phyloP scores from a whole-genome alignment of 805 yeast genomes.

The Candida silvicultrix region DNA sequence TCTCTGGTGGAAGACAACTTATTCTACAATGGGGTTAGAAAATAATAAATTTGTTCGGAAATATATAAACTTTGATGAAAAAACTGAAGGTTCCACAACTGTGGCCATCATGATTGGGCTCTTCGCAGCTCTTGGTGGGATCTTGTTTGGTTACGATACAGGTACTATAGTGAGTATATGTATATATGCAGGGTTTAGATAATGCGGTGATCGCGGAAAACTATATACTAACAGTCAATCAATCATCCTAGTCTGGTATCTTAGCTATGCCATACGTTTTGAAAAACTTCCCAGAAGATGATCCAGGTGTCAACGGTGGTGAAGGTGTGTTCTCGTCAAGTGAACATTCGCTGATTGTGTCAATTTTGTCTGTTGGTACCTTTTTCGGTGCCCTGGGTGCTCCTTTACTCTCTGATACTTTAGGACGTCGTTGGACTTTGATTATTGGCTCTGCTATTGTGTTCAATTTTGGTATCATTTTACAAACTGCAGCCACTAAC shows the following conservation, averaged over 20 bases:
- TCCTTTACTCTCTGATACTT: constrained; percentile 47
- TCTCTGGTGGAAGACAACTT: too few relatives aligned
- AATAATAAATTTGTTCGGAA: constrained; percentile 32
- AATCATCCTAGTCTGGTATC: constrained; percentile 48
- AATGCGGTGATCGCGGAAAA: too few relatives aligned
- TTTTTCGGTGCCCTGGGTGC: constrained; percentile 60
- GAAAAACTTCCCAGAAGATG: constrained; percentile 34
- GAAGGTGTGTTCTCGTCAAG: constrained; percentile 32
- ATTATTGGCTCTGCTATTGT: constrained; percentile 36
- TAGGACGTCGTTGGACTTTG: constrained; percentile 50
- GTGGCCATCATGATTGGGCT: constrained; percentile 47
- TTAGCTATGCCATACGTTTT: constrained; percentile 56
- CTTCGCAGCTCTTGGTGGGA: constrained; percentile 64
- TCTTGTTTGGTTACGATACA: constrained; percentile 63
- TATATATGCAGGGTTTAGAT: background rate
- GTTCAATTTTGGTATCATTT: constrained; percentile 47
- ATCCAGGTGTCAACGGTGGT: constrained; percentile 28
- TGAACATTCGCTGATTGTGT: constrained; percentile 58
- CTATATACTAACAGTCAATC: background rate
- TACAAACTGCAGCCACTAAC: constrained; percentile 40
- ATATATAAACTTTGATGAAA: constrained; percentile 39
- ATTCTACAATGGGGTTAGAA: constrained; percentile 24
- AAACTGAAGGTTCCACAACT: constrained; percentile 41
- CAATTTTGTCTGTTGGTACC: constrained; percentile 69
- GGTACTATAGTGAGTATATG: constrained; percentile 32